phyloP scores from a whole-genome alignment of 176 grass and related monocot species.

The Miscanthus lutarioriparius region DNA sequence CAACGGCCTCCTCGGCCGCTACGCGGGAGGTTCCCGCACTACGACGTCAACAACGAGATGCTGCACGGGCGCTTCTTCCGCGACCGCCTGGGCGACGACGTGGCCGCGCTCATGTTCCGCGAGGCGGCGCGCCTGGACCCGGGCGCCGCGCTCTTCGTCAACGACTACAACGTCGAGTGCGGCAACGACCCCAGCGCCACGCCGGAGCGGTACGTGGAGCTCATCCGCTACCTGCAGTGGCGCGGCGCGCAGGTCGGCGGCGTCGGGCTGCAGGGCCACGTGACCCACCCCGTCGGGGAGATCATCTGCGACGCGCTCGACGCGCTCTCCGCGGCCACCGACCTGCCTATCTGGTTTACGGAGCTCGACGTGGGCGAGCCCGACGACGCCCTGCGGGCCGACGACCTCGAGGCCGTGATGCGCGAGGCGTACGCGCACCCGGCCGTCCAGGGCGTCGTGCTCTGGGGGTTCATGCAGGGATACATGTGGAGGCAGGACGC shows the following conservation, averaged over 20 bases:
- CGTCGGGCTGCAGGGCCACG: slow-evolving; percentile 51
- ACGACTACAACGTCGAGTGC: slow-evolving; percentile 70
- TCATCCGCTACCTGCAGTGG: slow-evolving; percentile 21
- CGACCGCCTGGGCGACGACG: slow-evolving; percentile 41
- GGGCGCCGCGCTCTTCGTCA: slow-evolving; percentile 39
- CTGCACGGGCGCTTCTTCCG: slow-evolving; percentile 51
- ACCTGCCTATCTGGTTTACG: slow-evolving; percentile 60
- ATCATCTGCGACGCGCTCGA: slow-evolving; percentile 46
- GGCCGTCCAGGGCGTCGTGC: slow-evolving; percentile 51
- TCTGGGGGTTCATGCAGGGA: slow-evolving; percentile 68
- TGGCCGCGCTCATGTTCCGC: slow-evolving; percentile 34
- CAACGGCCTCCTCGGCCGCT: slow-evolving; percentile 19
- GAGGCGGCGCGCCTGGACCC: slow-evolving; percentile 22
- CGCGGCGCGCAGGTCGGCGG: slow-evolving; percentile 47
- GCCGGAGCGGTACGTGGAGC: slow-evolving; percentile 48
- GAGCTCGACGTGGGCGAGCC: slow-evolving; percentile 58
- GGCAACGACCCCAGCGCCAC: slow-evolving; percentile 36
- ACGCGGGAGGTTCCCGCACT: slow-evolving; percentile 49
- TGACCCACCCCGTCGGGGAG: slow-evolving; percentile 39
- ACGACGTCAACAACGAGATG: slow-evolving; percentile 76
- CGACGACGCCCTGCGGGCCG: slow-evolving; percentile 51
- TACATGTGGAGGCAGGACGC: slow-evolving; percentile 47
- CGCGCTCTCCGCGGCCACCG: slow-evolving; percentile 15
- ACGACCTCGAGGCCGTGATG: slow-evolving; percentile 66
- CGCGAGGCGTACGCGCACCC: slow-evolving; percentile 70